Percentiles rank a stretch among this genome's conserved stretches.
Evolutionary conservation across 345 rosid species (phyloP).

Genomic region (Limnanthes douglasii): DNA sequence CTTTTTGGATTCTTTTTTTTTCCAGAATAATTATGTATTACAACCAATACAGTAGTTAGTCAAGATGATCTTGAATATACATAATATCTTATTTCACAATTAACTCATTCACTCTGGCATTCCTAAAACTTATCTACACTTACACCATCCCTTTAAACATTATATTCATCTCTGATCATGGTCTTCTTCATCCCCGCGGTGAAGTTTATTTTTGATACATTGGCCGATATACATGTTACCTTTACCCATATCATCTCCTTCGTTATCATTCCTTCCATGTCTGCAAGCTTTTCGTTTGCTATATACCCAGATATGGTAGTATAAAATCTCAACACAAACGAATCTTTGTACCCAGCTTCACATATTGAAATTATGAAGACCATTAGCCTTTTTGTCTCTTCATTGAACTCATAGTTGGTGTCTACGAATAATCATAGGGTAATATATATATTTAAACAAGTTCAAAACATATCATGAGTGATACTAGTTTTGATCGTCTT

Average conservation of each 20-base stretch:
- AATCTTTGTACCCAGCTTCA: constrained; percentile 64
- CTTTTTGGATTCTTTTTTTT: too few species aligned
- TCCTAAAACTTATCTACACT: constrained; percentile 45
- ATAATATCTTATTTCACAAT: too few species aligned
- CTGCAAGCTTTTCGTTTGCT: constrained; percentile 49
- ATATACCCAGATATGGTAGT: constrained; percentile 38
- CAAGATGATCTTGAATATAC: too few species aligned
- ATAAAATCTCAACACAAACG: constrained; percentile 43
- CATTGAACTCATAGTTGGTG: too few species aligned
- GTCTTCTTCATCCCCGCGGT: constrained; percentile 52
- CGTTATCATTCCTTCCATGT: constrained; percentile 62
- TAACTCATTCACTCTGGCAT: too few species aligned
- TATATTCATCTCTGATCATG: constrained; percentile 39
- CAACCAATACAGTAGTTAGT: too few species aligned
- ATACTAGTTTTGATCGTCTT: too few species aligned
- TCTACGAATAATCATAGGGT: too few species aligned
- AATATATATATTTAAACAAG: too few species aligned
- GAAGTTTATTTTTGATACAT: too few species aligned
- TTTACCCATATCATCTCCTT: constrained; percentile 61
- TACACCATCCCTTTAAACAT: constrained; percentile 51
- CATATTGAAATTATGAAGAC: constrained; percentile 44
- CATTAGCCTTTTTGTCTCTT: constrained; percentile 43
- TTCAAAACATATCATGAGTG: too few species aligned
- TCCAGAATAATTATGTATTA: too few species aligned
- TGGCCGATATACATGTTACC: constrained; percentile 37